phyloP scores from a whole-genome alignment of 257 asterid genomes.

The Gardenia jasminoides region DNA sequence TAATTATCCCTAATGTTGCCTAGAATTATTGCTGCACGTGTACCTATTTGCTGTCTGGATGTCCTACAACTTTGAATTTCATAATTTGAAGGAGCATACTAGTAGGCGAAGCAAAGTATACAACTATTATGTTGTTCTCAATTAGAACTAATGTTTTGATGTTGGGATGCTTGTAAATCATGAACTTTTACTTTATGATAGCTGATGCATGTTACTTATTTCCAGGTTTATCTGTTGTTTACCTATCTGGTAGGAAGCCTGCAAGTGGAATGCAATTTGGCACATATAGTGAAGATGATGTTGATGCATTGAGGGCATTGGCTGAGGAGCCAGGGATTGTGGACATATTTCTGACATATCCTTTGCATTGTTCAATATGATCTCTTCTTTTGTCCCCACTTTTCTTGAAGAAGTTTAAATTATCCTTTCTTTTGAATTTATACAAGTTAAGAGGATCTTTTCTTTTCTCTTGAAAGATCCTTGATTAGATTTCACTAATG shows the following conservation, averaged over 20 bases:
- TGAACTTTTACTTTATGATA: background rate
- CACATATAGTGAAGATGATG: constrained; percentile 78
- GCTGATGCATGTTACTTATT: constrained; percentile 30
- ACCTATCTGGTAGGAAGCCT: constrained; percentile 85
- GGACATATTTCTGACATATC: constrained; percentile 93
- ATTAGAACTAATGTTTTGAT: background rate
- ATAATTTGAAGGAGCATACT: background rate
- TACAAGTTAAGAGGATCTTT: background rate
- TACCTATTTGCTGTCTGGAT: background rate
- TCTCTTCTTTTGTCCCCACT: background rate
- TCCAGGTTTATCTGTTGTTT: constrained; percentile 72
- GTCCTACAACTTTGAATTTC: background rate
- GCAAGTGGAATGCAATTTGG: constrained; percentile 68
- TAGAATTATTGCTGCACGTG: background rate
- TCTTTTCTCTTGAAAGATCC: constrained; percentile 34
- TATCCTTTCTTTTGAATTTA: background rate
- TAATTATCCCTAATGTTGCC: background rate
- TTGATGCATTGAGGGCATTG: constrained; percentile 90
- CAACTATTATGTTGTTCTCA: background rate
- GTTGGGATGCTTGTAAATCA: background rate
- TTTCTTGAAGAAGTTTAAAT: background rate
- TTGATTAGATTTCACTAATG: constrained; percentile 72
- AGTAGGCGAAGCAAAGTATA: background rate
- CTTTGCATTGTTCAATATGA: constrained; percentile 35
- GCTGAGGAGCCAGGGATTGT: constrained; percentile 82